Evolutionary conservation across 2,329 filamentous ascomycete genomes (phyloP).

Genomic region (Pyrenophora tritici-repentis): DNA sequence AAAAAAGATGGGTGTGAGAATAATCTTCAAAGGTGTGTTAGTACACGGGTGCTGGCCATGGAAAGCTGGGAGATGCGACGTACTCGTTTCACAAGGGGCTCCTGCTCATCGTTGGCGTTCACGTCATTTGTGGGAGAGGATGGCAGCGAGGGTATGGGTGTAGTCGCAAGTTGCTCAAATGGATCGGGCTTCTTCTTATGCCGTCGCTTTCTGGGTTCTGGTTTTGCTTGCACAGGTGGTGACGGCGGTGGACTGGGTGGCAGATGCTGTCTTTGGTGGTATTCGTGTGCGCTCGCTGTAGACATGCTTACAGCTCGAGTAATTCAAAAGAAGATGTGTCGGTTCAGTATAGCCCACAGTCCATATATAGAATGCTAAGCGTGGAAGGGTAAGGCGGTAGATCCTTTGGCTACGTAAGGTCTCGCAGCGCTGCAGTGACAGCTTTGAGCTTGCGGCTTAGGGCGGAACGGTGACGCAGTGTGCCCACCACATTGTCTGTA

Average conservation of each 20-base stretch:
- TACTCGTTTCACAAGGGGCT: constrained; percentile 35
- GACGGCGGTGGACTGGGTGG: constrained; percentile 39
- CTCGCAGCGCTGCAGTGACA: background rate
- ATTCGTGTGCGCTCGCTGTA: constrained; percentile 17
- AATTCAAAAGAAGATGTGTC: too few species aligned
- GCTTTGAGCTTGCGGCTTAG: background rate
- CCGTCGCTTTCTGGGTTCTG: constrained; percentile 15
- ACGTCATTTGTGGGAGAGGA: constrained; percentile 25
- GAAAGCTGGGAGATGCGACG: background rate
- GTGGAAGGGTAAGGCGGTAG: background rate
- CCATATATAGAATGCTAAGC: background rate
- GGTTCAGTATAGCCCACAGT: too few species aligned
- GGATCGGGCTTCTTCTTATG: constrained; percentile 37
- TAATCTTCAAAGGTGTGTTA: constrained; percentile 32
- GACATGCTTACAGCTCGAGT: constrained; percentile 14
- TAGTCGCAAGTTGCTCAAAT: constrained; percentile 37
- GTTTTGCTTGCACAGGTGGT: constrained; percentile 15
- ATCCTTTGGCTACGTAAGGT: background rate
- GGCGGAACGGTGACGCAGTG: constrained; percentile 16
- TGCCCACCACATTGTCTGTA: constrained; percentile 8
- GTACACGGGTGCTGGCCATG: background rate
- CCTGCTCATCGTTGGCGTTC: constrained; percentile 21
- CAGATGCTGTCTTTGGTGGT: constrained; percentile 17
- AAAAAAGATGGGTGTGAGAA: constrained; percentile 68
- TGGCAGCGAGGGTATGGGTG: constrained; percentile 29